phyloP scores from a whole-genome alignment of 495 filamentous ascomycete genomes.

The Pyrenula massariospora region DNA sequence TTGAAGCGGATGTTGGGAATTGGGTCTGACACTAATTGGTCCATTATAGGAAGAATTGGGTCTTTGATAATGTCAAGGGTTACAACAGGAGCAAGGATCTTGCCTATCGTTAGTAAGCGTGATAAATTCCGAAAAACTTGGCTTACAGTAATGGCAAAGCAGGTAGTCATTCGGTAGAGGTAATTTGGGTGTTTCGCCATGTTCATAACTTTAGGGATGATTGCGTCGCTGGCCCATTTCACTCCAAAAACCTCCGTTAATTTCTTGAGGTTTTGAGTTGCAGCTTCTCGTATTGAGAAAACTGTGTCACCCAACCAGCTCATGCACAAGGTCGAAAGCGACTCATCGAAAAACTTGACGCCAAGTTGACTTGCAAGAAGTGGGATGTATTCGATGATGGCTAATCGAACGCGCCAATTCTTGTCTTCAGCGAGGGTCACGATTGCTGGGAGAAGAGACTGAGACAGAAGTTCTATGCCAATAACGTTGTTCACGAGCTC shows the following conservation, averaged over 20 bases:
- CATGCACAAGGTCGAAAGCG: conserved; percentile 92
- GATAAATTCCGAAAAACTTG: background rate
- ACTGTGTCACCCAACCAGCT: conserved; percentile 98
- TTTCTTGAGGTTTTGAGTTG: conserved; percentile 94
- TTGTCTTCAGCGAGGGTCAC: conserved; percentile 97
- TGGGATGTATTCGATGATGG: conserved; percentile 98
- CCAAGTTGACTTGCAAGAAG: conserved; percentile 90
- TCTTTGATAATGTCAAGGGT: conserved; percentile 83
- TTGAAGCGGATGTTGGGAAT: conserved; percentile 99
- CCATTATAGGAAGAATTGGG: conserved; percentile 90
- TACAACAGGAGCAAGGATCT: conserved; percentile 92
- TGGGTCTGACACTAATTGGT: conserved; percentile 80
- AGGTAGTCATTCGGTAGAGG: conserved; percentile 98
- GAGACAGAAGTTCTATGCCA: conserved; percentile 90
- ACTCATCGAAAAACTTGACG: conserved; percentile 97
- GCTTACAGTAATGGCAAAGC: conserved; percentile 92
- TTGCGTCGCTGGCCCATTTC: conserved; percentile 93
- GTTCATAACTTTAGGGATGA: conserved; percentile 95
- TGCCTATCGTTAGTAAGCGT: background rate
- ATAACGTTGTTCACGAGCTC: conserved; percentile 98
- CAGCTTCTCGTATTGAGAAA: conserved; percentile 94
- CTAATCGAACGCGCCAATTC: conserved; percentile 95
- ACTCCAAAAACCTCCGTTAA: conserved; percentile 97
- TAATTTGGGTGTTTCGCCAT: conserved; percentile 98
- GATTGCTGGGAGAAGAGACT: conserved; percentile 95